Evolutionary conservation across 306 rosid genomes (phyloP), one percentile per base, ranked within the genome.

Genomic region (Arachis hypogaea): DNA sequence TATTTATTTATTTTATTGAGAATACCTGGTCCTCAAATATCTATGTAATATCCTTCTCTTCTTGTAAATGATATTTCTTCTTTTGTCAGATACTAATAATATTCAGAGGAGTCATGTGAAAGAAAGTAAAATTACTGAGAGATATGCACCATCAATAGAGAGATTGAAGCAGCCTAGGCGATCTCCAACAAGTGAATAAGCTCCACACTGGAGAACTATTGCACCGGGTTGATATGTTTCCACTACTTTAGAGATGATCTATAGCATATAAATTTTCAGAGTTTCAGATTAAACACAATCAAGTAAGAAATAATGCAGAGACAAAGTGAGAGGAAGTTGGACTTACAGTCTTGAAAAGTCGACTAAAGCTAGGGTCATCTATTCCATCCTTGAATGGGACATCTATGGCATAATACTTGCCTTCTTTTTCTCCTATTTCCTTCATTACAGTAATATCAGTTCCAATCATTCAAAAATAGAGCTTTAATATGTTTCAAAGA

Each of bases 161-260:
- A 94, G 99, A 87, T 94, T 94, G 95, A 94, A 94, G 93, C 99
- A 94, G 81, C 97, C 99, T 85, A 91, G 83, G 80, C 99, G 97
- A 75, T 94, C 99, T 66, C 97, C 97, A 74, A 97, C 97, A 75
- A 94, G 93, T 0, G 99, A 94, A 87, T 94, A 97, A 40, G 99
- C 99, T 82, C 98, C 99, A 82, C 99, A 94, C 73, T 91, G 99
- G 71, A 94, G 99, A 85, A 94, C 97, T 82, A 94, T 89, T 33
- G 61, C 96, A 16, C 99, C 97, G 30, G 99, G 99, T 77, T 63
- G 90, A 83, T 94, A 94, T 76, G 85, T 94, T 87, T 92, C 99
- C 80, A 94, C 91, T 63, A 94, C 97, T 94, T 92, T 92, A 74
- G 99, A 88, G 69, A 94, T 89, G 79, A 94, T 88, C 99, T 94